Percentiles rank a stretch among this genome's conserved stretches.
Evolutionary conservation across 2,329 filamentous ascomycete species (phyloP).

Genomic region (Kalmusia sp.): DNA sequence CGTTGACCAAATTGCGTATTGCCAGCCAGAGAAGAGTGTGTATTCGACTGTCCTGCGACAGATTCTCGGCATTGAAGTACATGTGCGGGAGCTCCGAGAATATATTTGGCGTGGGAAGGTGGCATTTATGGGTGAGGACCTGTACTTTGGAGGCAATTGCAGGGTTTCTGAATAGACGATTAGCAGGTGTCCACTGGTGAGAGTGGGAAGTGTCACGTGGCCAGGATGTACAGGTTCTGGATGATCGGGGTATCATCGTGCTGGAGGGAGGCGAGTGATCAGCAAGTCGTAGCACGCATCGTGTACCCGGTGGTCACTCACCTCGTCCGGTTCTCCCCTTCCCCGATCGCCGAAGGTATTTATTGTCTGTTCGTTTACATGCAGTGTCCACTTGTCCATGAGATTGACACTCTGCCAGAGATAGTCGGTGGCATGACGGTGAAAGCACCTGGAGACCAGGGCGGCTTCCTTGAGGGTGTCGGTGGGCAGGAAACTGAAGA

Average conservation of each 20-base stretch:
- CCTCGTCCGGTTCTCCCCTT: constrained; percentile 28
- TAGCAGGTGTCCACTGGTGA: too few species aligned
- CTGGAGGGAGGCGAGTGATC: neutral
- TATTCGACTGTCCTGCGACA: constrained; percentile 50
- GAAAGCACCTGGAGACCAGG: constrained; percentile 44
- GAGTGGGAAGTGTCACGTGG: too few species aligned
- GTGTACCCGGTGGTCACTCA: neutral
- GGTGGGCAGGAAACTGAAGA: constrained; percentile 44
- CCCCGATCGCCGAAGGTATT: constrained; percentile 21
- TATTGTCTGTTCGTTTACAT: constrained; percentile 21
- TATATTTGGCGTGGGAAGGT: constrained; percentile 53
- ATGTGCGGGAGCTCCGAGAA: constrained; percentile 52
- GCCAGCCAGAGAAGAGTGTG: constrained; percentile 49
- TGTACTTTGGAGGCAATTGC: constrained; percentile 52
- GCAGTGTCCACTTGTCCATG: constrained; percentile 45
- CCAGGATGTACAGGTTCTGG: constrained; percentile 51
- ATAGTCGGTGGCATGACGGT: constrained; percentile 44
- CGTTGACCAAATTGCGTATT: constrained; percentile 49
- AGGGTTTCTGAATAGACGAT: constrained; percentile 42
- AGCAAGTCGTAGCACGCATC: neutral
- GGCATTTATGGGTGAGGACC: constrained; percentile 54
- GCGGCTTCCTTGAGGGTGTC: constrained; percentile 40
- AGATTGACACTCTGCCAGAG: constrained; percentile 53
- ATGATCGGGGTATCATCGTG: constrained; percentile 53
- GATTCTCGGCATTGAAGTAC: constrained; percentile 46